A percentile compares a stretch with the other conserved stretches of the same genome.
Conservation (phyloP, 2,329 filamentous ascomycete genomes). For the Botrytis squamosa region DNA sequence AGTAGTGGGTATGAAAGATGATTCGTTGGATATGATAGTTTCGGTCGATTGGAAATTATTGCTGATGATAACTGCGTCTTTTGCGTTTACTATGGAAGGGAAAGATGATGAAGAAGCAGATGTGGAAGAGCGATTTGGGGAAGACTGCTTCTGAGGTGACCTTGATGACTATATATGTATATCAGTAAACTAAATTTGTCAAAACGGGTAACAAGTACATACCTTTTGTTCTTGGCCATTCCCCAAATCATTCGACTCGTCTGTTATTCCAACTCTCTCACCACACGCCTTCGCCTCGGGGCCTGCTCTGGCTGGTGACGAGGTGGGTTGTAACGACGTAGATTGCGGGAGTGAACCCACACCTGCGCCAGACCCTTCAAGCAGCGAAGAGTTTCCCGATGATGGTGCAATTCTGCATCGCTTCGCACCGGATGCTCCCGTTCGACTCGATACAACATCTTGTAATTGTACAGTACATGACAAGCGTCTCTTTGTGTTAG, state of each 20-base stretch:
- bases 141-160: neutral
- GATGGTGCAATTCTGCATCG: neutral
- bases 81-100: neutral
- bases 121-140: neutral
- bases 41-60: neutral
- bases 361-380: neutral
- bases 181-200: neutral
- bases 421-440: neutral
- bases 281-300: no score
- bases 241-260: neutral
- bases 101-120: neutral
- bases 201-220: neutral
- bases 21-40: neutral
- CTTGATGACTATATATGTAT: neutral
- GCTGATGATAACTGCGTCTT: neutral
- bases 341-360: neutral
- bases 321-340: neutral
- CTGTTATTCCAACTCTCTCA: neutral
- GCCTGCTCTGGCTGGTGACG: neutral
- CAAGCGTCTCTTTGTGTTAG: neutral
- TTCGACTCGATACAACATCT: neutral
- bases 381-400: neutral
- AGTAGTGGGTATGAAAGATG: neutral
- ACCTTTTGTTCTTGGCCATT: neutral
- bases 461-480: no score